Evolutionary conservation across 169 alveolate genomes (phyloP), one percentile per base, ranked within the genome.

Genomic region (Theileria orientalis): DNA sequence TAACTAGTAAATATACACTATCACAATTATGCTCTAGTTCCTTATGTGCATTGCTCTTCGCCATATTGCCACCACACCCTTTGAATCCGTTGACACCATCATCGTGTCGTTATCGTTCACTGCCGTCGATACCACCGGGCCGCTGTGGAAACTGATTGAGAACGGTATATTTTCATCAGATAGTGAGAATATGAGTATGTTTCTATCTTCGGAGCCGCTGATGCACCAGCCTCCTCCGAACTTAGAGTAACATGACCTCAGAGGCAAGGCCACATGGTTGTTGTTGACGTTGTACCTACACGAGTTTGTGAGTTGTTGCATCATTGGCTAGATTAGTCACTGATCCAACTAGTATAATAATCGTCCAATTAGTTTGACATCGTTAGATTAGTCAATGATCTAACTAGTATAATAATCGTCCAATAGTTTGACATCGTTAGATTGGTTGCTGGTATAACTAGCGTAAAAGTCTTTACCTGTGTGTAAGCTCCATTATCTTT

Each of bases 21-120:
- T 13, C 64, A 14, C 16, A 19, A 14, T n/a, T n/a, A n/a, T 27
- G n/a, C n/a, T 8, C 33, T 54, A 54, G 35, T n/a, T 25, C 47
- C 19, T 61, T 14, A 42, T 11, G 47, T 69, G 71, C 0, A 66
- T 21, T 0, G 74, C 52, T 27, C 95, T 71, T 21, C 95, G 83
- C 95, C 95, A 92, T 41, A 92, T 69, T 35, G 91, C 94, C n/a
- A 92, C 84, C 42, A 84, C 71, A 37, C 95, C 95, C 61, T 89
- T 90, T 16, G 95, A 85, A 71, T 92, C 95, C 13, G 93, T 86
- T 13, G 95, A 85, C 16, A 90, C 93, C 68, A 92, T 47, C 2
- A 92, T 37, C n/a, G 95, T 92, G 69, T 90, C 93, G 37, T 76
- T 76, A 42, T 77, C 85, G 83, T 92, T 92, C 21, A 92, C 95